Conservation (phyloP, 2,329 filamentous ascomycete species). For the Tricladium varicosporioides region DNA sequence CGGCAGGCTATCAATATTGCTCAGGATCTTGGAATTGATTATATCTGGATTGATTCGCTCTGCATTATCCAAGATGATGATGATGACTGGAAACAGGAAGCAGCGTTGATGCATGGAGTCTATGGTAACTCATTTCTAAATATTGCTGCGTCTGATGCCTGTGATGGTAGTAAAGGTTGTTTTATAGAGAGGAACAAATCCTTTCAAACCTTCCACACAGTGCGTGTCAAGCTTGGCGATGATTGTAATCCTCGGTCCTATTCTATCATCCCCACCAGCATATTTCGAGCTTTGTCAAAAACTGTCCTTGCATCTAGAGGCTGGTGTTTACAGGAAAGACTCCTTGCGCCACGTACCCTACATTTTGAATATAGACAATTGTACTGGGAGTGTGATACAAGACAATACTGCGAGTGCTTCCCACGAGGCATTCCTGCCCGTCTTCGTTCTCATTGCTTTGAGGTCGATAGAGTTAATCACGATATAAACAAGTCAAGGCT, state of each 20-base stretch:
- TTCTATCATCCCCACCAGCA: no score
- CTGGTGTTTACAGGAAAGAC: not conserved
- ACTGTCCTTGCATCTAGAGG: not conserved
- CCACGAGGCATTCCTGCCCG: not conserved
- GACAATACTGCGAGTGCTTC: not conserved
- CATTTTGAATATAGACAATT: not conserved
- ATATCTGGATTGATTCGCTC: conserved; percentile 19
- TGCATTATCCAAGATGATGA: conserved; percentile 14
- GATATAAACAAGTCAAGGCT: no score
- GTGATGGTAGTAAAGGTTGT: not conserved
- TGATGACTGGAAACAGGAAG: conserved; percentile 4
- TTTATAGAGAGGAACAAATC: not conserved
- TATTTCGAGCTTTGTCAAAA: not conserved
- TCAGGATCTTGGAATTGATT: conserved; percentile 4
- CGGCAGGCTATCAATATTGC: conserved; percentile 12
- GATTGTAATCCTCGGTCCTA: no score
- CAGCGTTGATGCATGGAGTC: not conserved
- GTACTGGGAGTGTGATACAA: not conserved
- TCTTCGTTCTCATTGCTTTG: no score
- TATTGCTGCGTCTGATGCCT: not conserved
- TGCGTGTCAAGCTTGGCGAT: no score
- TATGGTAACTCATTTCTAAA: not conserved
- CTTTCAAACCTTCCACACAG: no score
- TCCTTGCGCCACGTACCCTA: not conserved
- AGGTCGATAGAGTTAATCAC: no score